Evolutionary conservation across 192 early-diverging fungal species (phyloP).

Genomic region (Borealophlyctis nickersoniae): DNA sequence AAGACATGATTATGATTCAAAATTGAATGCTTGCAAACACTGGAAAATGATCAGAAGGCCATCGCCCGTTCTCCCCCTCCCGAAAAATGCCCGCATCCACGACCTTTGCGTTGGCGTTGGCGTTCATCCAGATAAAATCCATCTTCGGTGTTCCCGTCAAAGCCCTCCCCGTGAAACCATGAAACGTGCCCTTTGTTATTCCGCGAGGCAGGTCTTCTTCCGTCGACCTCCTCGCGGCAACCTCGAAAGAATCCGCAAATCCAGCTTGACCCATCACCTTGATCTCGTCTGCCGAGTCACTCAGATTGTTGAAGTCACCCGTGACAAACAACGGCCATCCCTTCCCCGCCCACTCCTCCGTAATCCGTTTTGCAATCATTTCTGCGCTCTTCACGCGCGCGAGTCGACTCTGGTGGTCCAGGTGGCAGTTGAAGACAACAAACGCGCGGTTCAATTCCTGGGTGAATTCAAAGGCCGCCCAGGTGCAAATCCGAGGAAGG

Average conservation of each 20-base stretch:
- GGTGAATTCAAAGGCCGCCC: neutral
- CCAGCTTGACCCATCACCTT: neutral
- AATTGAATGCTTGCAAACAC: neutral
- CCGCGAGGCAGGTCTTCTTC: neutral
- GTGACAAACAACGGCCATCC: neutral
- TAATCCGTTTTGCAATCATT: neutral
- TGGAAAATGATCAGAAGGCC: neutral
- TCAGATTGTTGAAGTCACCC: constrained; percentile 11
- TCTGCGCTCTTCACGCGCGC: constrained; percentile 6
- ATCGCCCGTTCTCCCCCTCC: neutral
- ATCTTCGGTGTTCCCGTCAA: constrained; percentile 4
- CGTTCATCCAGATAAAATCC: constrained; percentile 11
- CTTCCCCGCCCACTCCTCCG: neutral
- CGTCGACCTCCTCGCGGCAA: neutral
- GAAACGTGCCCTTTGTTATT: neutral
- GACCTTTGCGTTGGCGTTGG: neutral
- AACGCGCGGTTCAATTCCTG: neutral
- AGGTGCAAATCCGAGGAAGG: constrained; percentile 7
- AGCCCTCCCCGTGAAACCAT: constrained; percentile 3
- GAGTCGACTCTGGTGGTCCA: neutral
- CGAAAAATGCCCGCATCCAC: neutral
- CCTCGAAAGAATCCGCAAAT: constrained; percentile 6
- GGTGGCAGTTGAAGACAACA: constrained; percentile 6
- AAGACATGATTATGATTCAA: no score
- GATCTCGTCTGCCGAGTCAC: neutral